These are phyloP conservation scores for Phyllostachys edulis DNA, from an alignment of 176 grass and related monocot genomes.

Conservation along the genomic window DNA sequence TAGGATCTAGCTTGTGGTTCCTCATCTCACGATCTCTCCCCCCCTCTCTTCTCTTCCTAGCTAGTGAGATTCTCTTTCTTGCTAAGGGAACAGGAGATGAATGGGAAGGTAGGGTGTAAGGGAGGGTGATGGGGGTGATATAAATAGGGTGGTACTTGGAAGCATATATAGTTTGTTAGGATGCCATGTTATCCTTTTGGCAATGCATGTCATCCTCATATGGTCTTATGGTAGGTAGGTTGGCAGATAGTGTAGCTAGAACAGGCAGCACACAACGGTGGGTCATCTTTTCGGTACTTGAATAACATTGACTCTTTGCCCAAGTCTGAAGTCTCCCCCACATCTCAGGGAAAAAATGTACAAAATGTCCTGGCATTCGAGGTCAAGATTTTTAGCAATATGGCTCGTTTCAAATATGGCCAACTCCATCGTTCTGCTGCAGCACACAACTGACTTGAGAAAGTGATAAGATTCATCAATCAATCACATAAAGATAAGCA, in stretches of 20 bases:
- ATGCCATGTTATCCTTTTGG: conserved; percentile 54
- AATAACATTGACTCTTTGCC: conserved; percentile 52
- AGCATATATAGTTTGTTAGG: conserved; percentile 53
- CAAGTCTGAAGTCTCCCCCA: conserved; percentile 27
- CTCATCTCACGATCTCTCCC: conserved; percentile 48
- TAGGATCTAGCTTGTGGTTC: conserved; percentile 60
- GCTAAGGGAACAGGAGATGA: conserved; percentile 30
- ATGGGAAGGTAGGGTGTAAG: conserved; percentile 35
- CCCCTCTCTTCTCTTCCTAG: conserved; percentile 28
- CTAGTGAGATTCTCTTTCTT: conserved; percentile 39
- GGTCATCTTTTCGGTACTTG: conserved; percentile 90
- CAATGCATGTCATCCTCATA: conserved; percentile 22
- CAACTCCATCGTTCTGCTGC: conserved; percentile 25
- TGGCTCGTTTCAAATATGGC: conserved; percentile 35
- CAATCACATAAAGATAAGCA: conserved; percentile 45
- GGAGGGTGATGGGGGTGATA: conserved; percentile 38
- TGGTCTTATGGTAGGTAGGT: conserved; percentile 45
- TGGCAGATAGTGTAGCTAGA: conserved; percentile 52
- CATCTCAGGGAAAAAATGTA: conserved; percentile 22
- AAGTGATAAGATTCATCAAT: conserved; percentile 56
- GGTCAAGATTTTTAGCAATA: conserved; percentile 17
- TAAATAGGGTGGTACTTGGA: conserved; percentile 59
- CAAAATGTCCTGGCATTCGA: not conserved
- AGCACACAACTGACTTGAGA: conserved; percentile 27
- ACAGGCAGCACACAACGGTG: conserved; percentile 52